Conservation (phyloP, 257 asterid species). For the Handroanthus guayacan region DNA sequence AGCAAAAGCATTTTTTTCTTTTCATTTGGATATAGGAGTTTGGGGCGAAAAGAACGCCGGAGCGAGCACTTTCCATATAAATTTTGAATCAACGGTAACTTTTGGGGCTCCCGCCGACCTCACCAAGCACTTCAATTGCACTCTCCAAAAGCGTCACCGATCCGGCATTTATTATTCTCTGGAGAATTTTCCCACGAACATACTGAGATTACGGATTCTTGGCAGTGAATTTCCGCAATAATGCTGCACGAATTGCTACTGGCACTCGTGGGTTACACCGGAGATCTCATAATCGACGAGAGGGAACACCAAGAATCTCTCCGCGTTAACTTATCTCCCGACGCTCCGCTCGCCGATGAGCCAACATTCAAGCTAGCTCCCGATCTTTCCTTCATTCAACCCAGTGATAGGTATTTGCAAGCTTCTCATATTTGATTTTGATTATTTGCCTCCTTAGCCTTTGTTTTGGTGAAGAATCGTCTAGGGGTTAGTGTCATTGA, state of each 20-base stretch:
- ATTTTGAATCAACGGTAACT: constrained; percentile 27
- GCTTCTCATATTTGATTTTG: background rate
- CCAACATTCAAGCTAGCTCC: constrained; percentile 90
- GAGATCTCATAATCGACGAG: constrained; percentile 92
- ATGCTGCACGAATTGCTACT: constrained; percentile 95
- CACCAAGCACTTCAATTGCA: constrained; percentile 12
- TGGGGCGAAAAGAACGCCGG: no score
- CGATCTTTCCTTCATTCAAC: constrained; percentile 81
- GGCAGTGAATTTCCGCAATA: constrained; percentile 22
- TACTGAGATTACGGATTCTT: background rate
- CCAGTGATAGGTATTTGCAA: constrained; percentile 76
- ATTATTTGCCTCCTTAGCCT: background rate
- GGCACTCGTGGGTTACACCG: constrained; percentile 92
- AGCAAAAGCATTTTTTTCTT: no score
- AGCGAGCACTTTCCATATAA: background rate
- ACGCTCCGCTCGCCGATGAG: constrained; percentile 71
- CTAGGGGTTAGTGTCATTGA: constrained; percentile 3
- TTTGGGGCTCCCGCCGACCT: constrained; percentile 45
- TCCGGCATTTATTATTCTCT: constrained; percentile 1
- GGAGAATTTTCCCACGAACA: background rate
- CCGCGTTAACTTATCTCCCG: constrained; percentile 57
- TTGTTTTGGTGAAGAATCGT: background rate
- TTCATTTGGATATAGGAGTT: no score
- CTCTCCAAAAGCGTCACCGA: constrained; percentile 19
- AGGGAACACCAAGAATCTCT: constrained; percentile 62